Evolutionary conservation across 1,284 basidiomycete species (phyloP).

Genomic region (Xanthoconium separans): DNA sequence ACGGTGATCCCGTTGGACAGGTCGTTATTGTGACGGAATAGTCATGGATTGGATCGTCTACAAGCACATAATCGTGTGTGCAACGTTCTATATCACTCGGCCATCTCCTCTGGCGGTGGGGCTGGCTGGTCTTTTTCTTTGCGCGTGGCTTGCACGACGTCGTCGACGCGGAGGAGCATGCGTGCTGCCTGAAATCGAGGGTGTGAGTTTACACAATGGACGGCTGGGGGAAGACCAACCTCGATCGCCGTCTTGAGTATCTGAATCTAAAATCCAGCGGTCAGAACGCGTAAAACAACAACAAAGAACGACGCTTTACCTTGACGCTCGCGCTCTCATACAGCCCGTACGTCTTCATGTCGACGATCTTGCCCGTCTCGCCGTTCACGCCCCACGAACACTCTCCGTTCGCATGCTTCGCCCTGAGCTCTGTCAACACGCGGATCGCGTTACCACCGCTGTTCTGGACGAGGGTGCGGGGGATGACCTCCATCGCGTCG

Average conservation of each 20-base stretch:
- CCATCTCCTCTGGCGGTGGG: conserved; percentile 59
- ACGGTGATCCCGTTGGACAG: conserved; percentile 8
- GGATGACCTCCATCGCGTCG: conserved; percentile 98
- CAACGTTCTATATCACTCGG: conserved; percentile 7
- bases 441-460: conserved; percentile 94
- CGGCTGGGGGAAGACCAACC: conserved; percentile 38
- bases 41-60: conserved; percentile 4
- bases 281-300: too few relatives aligned
- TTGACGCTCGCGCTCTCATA: conserved; percentile 97
- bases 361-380: conserved; percentile 91
- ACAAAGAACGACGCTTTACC: conserved; percentile 41
- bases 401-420: conserved; percentile 93
- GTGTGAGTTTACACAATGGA: neutral
- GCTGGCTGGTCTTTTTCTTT: conserved; percentile 55
- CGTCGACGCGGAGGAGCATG: conserved; percentile 87
- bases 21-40: conserved; percentile 11
- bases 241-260: conserved; percentile 98
- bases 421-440: conserved; percentile 88
- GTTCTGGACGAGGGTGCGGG: conserved; percentile 93
- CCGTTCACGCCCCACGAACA: conserved; percentile 93
- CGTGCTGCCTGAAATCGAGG: conserved; percentile 65
- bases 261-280: conserved; percentile 85
- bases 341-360: conserved; percentile 94
- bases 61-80: neutral
- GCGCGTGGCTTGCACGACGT: conserved; percentile 85